Evolutionary conservation across 352 stramenopile species (phyloP).

Genomic region (Phytophthora hibernalis): DNA sequence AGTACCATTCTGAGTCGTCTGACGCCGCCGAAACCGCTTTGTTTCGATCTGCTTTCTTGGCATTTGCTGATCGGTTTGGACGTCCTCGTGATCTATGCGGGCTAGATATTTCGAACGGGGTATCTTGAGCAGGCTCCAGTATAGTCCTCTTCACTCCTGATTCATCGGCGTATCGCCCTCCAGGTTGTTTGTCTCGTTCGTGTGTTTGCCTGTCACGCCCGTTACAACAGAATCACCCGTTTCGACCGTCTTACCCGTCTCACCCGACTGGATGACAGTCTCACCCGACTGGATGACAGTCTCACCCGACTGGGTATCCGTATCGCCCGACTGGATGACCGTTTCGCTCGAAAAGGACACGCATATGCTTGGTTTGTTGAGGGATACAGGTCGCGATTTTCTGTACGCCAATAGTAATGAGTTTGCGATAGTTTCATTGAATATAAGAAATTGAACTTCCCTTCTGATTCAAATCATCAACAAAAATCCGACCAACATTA

Average conservation of each 20-base stretch:
- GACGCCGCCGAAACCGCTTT: not conserved
- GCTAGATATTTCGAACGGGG: not conserved
- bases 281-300: not conserved
- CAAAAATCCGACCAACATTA: conserved; percentile 9
- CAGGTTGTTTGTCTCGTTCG: no score
- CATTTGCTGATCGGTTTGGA: no score
- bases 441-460: not conserved
- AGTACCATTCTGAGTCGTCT: not conserved
- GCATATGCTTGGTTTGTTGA: conserved; percentile 22
- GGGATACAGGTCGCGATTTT: conserved; percentile 28
- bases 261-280: not conserved
- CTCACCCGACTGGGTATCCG: no score
- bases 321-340: no score
- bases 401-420: not conserved
- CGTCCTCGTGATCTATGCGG: not conserved
- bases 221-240: no score
- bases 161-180: no score
- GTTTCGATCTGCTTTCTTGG: not conserved
- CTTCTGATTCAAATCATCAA: not conserved
- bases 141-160: no score
- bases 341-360: no score
- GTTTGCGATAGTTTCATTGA: not conserved
- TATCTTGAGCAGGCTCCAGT: not conserved
- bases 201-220: no score
- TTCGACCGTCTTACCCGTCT: not conserved